A percentile compares a stretch with the other conserved stretches of the same genome.
Evolutionary conservation across 805 yeast genomes (phyloP).

Genomic region (Pichia gijzeniarum): DNA sequence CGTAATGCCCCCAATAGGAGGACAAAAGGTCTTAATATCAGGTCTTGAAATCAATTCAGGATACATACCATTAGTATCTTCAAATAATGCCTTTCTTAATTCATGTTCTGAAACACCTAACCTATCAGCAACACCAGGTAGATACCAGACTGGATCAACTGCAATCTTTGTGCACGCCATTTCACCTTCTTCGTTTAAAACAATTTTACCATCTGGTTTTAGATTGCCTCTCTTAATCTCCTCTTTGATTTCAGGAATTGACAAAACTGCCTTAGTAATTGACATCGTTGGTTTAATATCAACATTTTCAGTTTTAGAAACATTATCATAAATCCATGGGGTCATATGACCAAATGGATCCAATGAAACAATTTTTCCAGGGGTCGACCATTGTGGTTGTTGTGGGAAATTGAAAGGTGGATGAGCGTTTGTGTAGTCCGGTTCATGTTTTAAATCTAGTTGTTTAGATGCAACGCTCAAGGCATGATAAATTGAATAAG

Average conservation of each 20-base stretch:
- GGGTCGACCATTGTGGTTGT: constrained; percentile 50
- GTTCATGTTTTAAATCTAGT: constrained; percentile 43
- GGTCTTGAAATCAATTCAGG: constrained; percentile 65
- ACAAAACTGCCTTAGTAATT: constrained; percentile 60
- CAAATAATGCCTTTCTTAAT: constrained; percentile 53
- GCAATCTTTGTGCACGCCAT: constrained; percentile 58
- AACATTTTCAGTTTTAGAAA: constrained; percentile 40
- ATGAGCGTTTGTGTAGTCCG: constrained; percentile 58
- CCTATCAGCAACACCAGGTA: constrained; percentile 63
- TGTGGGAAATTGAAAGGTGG: constrained; percentile 53
- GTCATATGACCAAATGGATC: constrained; percentile 65
- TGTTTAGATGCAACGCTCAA: constrained; percentile 58
- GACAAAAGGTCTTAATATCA: constrained; percentile 57
- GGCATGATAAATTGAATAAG: constrained; percentile 60
- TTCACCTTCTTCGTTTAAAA: constrained; percentile 54
- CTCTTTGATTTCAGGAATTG: constrained; percentile 50
- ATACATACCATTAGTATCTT: constrained; percentile 67
- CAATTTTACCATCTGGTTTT: constrained; percentile 54
- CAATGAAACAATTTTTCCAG: constrained; percentile 53
- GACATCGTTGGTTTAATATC: constrained; percentile 62
- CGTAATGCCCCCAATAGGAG: constrained; percentile 65
- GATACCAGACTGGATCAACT: constrained; percentile 65
- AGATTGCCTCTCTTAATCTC: constrained; percentile 49
- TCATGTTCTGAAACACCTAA: constrained; percentile 50
- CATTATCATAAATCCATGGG: constrained; percentile 48